Base-by-base conservation (phyloP, 2,329 filamentous ascomycete genomes). In the Fusarium penzigii region DNA sequence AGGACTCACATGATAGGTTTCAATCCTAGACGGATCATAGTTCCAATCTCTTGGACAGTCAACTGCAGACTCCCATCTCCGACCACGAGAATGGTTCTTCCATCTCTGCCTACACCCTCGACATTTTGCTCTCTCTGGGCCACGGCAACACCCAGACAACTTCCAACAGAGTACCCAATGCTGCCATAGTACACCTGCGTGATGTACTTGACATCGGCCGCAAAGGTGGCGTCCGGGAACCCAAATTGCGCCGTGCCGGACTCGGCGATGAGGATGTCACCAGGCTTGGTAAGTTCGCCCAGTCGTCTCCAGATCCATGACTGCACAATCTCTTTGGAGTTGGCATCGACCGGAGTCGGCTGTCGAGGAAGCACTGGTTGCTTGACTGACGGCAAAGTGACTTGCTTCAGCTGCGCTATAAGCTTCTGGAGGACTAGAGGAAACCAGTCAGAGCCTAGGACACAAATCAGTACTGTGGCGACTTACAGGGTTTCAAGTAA, bases 261-360 rank as follows among this genome's bases (percentile, higher is more conserved):
- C 4, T 54, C 52, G 38, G 48, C 52, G 13, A 54, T 20, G 1
- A 54, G 44, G n/a, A 54, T 34, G 14, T 54, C 52, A 8, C 48
- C 52, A 4, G 48, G 36, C 8, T 39, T 14, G 12, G 52, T 45
- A 20, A 51, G 42, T 9, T 39, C 17, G 5, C 52, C 52, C 2
- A 54, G 36, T 2, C 52, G 52, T 17, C 52, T 51, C 52, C 52
- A 55, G 6, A 55, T 55, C 52, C 52, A 55, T 2, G 52, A 55
- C 14, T 55, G 52, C 3, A 52, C 45, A 40, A 55, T 52, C 0
- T 49, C 17, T 6, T 46, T 43, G 5, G 45, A 52, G 38, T 44
- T 36, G 2, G n/a, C 11, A 36, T 51, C 48, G 6, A 12, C 16
- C 29, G 49, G 42, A 2, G 29, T 17, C 25, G 20, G 39, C 16